phyloP scores from a whole-genome alignment of 148 eudicot genomes.

The Diospyros lotus region DNA sequence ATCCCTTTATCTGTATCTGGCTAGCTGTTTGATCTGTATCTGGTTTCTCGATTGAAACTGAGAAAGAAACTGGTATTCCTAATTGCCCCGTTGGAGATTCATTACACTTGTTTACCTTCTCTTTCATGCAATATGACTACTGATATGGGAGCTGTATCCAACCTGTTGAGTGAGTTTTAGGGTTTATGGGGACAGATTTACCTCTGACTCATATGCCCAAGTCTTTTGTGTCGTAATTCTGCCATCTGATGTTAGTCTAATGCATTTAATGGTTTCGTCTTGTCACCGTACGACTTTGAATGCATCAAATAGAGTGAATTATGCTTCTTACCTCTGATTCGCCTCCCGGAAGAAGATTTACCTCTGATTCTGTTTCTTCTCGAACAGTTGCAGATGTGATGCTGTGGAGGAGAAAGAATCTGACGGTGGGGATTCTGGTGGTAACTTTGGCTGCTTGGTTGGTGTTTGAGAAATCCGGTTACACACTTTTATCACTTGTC shows the following conservation, averaged over 20 bases:
- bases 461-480: conserved; percentile 79
- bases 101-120: neutral
- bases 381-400: conserved; percentile 85
- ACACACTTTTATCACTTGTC: conserved; percentile 57
- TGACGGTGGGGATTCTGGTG: conserved; percentile 38
- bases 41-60: neutral
- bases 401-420: conserved; percentile 64
- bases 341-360: neutral
- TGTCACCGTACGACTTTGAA: no score
- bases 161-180: neutral
- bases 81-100: neutral
- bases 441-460: conserved; percentile 51
- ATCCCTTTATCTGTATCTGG: neutral
- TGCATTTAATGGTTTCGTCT: no score
- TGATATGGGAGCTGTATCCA: neutral
- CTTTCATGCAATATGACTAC: neutral
- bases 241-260: no score
- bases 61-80: neutral
- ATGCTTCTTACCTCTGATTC: no score
- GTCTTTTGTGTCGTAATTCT: no score
- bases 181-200: neutral
- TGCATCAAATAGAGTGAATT: no score
- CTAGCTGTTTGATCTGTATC: neutral
- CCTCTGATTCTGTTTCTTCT: neutral
- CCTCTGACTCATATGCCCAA: neutral